These are phyloP conservation scores for Komagataella mondaviorum DNA, from an alignment of 805 yeast genomes.

Conservation along the genomic window DNA sequence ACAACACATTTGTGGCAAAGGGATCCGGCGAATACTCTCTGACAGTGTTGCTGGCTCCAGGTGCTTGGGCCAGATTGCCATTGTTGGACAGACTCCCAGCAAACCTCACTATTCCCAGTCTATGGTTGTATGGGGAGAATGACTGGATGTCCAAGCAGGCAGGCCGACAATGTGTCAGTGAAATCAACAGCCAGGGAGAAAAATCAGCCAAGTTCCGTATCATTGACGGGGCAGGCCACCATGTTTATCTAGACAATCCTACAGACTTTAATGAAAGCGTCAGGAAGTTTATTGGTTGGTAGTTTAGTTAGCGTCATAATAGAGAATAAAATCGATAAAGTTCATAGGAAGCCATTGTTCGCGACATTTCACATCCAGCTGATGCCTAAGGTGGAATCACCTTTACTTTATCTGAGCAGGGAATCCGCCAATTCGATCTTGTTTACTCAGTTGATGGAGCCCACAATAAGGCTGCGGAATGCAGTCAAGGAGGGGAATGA, in stretches of 20 bases:
- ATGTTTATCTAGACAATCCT: conserved; percentile 38
- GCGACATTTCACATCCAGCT: not conserved
- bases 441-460: conserved; percentile 28
- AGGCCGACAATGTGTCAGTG: conserved; percentile 30
- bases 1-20: conserved; percentile 34
- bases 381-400: not conserved
- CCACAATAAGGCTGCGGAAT: conserved; percentile 49
- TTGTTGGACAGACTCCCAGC: conserved; percentile 36
- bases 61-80: conserved; percentile 44
- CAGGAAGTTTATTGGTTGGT: conserved; percentile 11
- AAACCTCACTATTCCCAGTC: conserved; percentile 25
- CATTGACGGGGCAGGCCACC: conserved; percentile 36
- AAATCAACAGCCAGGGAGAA: conserved; percentile 12
- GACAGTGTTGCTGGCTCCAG: conserved; percentile 45
- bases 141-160: conserved; percentile 65
- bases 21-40: conserved; percentile 58
- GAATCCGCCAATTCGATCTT: not conserved
- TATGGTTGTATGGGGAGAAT: conserved; percentile 53
- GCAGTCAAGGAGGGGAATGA: conserved; percentile 54
- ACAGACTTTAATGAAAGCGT: conserved; percentile 15
- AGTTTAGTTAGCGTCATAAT: not conserved
- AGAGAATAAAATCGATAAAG: not conserved
- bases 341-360: not conserved
- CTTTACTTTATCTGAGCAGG: not conserved
- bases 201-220: conserved; percentile 19